Conservation (phyloP, 805 yeast genomes). For the Cyberlindnera americana region DNA sequence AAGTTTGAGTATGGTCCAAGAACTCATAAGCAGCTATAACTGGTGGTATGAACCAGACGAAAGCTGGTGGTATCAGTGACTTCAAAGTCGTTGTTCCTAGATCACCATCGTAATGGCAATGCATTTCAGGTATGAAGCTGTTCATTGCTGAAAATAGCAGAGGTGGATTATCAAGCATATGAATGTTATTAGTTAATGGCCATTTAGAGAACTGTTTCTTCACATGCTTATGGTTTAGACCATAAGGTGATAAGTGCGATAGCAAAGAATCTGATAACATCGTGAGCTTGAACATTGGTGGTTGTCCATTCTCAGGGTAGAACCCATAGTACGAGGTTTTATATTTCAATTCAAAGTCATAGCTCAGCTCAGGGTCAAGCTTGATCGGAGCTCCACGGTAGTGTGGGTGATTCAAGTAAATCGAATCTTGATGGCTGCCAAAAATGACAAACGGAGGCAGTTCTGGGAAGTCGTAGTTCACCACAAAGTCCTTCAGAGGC, state of each 20-base stretch:
- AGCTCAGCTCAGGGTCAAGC: conserved; percentile 14
- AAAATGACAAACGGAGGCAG: conserved; percentile 23
- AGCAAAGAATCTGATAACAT: conserved; percentile 19
- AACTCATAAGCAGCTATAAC: conserved; percentile 9
- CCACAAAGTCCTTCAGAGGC: conserved; percentile 19
- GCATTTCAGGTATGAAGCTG: conserved; percentile 18
- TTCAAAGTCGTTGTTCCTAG: conserved; percentile 4
- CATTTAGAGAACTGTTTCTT: conserved; percentile 20
- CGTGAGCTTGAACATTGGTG: conserved; percentile 24
- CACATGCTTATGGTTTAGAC: conserved; percentile 9
- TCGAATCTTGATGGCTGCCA: conserved; percentile 10
- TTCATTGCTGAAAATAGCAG: conserved; percentile 21
- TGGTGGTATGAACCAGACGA: conserved; percentile 21
- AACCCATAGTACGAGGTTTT: conserved; percentile 8
- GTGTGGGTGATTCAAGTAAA: conserved; percentile 22
- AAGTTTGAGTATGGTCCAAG: conserved; percentile 1
- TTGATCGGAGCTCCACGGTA: not conserved
- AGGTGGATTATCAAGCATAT: conserved; percentile 18
- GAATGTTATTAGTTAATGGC: conserved; percentile 26
- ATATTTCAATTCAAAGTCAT: conserved; percentile 21
- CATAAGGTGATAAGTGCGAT: conserved; percentile 11
- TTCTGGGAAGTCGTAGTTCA: conserved; percentile 22
- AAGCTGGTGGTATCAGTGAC: conserved; percentile 18
- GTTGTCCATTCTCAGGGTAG: conserved; percentile 8
- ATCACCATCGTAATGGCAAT: no score